Percentiles rank a stretch among this genome's conserved stretches.
Evolutionary conservation across 192 early-diverging fungal genomes (phyloP).

Genomic region (Entomortierella chlamydospora): DNA sequence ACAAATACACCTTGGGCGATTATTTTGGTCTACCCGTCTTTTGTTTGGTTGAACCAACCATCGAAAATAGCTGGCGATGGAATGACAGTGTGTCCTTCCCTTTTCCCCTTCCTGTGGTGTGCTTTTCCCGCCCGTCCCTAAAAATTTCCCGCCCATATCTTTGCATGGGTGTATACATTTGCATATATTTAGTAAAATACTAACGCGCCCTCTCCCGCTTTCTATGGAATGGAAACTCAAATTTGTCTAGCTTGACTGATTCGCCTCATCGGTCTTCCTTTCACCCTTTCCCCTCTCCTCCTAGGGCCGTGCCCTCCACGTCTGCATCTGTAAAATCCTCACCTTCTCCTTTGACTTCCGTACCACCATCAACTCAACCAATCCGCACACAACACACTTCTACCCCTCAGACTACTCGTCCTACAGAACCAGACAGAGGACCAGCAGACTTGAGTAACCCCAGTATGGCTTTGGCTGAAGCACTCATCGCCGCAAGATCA

Average conservation of each 20-base stretch:
- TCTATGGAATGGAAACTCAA: conserved; percentile 16
- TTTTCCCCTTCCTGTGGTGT: conserved; percentile 5
- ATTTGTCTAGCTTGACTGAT: conserved; percentile 1
- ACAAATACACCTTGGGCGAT: neutral
- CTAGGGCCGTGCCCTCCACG: conserved; percentile 19
- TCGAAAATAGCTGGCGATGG: neutral
- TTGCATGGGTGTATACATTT: neutral
- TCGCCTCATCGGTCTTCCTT: conserved; percentile 24
- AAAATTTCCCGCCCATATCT: conserved; percentile 24
- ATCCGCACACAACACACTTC: conserved; percentile 10
- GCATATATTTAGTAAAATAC: neutral
- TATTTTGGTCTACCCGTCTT: no score
- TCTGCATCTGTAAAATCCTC: conserved; percentile 1
- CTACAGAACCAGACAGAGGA: conserved; percentile 38
- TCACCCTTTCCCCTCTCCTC: conserved; percentile 50
- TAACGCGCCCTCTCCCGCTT: conserved; percentile 9
- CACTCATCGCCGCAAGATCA: conserved; percentile 41
- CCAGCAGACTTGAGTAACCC: conserved; percentile 52
- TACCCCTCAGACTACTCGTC: conserved; percentile 13
- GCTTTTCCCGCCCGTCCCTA: conserved; percentile 42
- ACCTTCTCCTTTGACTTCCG: conserved; percentile 1
- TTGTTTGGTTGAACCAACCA: neutral
- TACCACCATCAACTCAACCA: conserved; percentile 15
- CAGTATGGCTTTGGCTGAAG: conserved; percentile 44
- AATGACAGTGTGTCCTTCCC: conserved; percentile 3